phyloP scores from a whole-genome alignment of 208 protist genomes.

The Acanthamoeba lenticulata region DNA sequence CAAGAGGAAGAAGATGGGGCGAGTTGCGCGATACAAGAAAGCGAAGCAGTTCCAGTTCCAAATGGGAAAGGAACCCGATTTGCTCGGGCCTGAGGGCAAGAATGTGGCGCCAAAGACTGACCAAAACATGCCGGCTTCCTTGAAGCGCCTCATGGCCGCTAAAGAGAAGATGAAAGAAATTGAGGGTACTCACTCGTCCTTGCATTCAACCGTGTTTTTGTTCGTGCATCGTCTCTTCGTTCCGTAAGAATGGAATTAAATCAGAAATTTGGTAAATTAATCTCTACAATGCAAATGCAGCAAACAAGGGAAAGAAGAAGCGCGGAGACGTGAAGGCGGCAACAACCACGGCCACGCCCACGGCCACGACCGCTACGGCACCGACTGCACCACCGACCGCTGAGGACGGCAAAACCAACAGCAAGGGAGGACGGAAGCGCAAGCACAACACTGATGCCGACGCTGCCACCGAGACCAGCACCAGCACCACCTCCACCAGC shows the following conservation, averaged over 20 bases:
- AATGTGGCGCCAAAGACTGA: neutral
- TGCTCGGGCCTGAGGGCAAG: neutral
- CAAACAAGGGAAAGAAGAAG: neutral
- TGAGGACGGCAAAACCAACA: neutral
- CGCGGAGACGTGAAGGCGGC: no score
- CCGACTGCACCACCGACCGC: no score
- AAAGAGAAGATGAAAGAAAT: constrained; percentile 18
- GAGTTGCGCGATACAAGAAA: neutral
- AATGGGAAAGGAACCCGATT: neutral
- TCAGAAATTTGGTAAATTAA: neutral
- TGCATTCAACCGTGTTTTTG: neutral
- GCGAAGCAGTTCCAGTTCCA: neutral
- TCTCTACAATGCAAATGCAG: neutral
- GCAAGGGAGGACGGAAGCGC: neutral
- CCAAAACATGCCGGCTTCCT: neutral
- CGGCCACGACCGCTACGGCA: neutral
- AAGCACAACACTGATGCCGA: neutral
- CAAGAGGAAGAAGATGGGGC: neutral
- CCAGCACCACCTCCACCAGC: no score
- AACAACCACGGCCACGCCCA: neutral
- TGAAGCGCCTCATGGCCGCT: neutral
- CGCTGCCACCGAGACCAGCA: neutral
- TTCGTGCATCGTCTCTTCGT: no score
- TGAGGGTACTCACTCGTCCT: neutral
- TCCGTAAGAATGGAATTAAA: neutral